Percentiles rank a stretch among this genome's conserved stretches.
Evolutionary conservation across 768 basidiomycete genomes (phyloP).

Genomic region (Amanita jacksonii): DNA sequence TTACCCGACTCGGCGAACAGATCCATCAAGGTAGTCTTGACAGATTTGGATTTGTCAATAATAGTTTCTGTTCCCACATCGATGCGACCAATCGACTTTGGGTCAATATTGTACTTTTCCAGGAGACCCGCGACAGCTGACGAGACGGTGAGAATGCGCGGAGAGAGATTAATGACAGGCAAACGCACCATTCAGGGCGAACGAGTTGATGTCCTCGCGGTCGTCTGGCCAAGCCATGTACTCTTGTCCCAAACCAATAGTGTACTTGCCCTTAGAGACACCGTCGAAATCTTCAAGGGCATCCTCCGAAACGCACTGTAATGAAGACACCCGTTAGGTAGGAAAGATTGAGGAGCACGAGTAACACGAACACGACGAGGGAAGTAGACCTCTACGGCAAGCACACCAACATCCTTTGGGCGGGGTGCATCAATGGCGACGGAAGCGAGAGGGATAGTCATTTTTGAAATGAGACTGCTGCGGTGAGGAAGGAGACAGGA

Average conservation of each 20-base stretch:
- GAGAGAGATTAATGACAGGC: neutral
- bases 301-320: slow-evolving; percentile 88
- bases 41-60: slow-evolving; percentile 99
- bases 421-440: slow-evolving; percentile 37
- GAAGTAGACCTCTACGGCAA: slow-evolving; percentile 92
- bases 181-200: slow-evolving; percentile 79
- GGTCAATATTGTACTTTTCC: slow-evolving; percentile 92
- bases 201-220: slow-evolving; percentile 98
- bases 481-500: slow-evolving; percentile 9
- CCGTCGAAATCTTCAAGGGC: slow-evolving; percentile 93
- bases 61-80: slow-evolving; percentile 99
- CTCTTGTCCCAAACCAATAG: slow-evolving; percentile 95
- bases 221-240: slow-evolving; percentile 99
- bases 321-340: slow-evolving; percentile 7
- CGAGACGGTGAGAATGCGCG: slow-evolving; percentile 4
- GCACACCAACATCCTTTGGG: slow-evolving; percentile 90
- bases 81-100: slow-evolving; percentile 91
- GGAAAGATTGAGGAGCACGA: slow-evolving; percentile 2
- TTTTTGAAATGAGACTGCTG: too few relatives aligned
- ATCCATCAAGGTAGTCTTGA: slow-evolving; percentile 98
- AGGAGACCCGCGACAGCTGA: slow-evolving; percentile 83
- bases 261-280: slow-evolving; percentile 95
- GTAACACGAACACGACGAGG: slow-evolving; percentile 64
- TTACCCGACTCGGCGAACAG: slow-evolving; percentile 90
- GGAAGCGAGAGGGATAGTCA: slow-evolving; percentile 32